Percentiles rank a stretch among this genome's conserved stretches.
These are phyloP conservation scores for Pythium scleroteichum DNA, from an alignment of 352 stramenopile species.

Conservation along the genomic window DNA sequence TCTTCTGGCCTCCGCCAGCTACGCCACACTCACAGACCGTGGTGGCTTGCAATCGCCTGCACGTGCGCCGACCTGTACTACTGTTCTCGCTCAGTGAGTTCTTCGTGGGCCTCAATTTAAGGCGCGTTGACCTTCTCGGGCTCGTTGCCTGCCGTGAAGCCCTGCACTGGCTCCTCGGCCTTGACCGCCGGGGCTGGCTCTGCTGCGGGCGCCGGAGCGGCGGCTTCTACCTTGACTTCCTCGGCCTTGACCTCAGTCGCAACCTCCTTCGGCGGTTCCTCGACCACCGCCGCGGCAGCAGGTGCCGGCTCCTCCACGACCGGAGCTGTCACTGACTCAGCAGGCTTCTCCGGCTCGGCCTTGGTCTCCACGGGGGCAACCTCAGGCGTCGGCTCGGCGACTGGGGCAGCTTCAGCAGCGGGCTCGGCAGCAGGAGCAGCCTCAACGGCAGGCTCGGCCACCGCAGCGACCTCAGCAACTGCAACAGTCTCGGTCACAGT, in stretches of 20 bases:
- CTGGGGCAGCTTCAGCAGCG: background rate
- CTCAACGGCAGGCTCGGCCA: slow-evolving; percentile 1
- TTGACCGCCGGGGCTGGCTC: slow-evolving; percentile 10
- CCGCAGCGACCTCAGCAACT: background rate
- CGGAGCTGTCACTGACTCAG: background rate
- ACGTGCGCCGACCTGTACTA: background rate
- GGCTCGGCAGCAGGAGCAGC: background rate
- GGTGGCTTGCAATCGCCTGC: slow-evolving; percentile 6
- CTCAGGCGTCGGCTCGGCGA: slow-evolving; percentile 1
- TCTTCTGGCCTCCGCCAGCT: background rate
- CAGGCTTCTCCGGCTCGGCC: slow-evolving; percentile 7
- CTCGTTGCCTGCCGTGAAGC: slow-evolving; percentile 21
- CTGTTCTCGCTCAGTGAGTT: background rate
- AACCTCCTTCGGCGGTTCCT: slow-evolving; percentile 1
- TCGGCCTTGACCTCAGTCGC: slow-evolving; percentile 9
- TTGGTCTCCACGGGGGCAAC: slow-evolving; percentile 8
- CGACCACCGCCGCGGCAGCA: slow-evolving; percentile 6
- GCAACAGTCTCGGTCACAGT: background rate
- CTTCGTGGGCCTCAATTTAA: background rate
- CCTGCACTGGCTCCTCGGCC: slow-evolving; percentile 9
- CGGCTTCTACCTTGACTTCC: slow-evolving; percentile 15
- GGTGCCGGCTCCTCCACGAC: background rate
- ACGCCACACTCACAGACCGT: slow-evolving; percentile 2
- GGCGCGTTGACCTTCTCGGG: slow-evolving; percentile 1
- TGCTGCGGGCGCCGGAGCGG: slow-evolving; percentile 17